Conservation (phyloP, 1,284 basidiomycete species). For the Melampsora americana region DNA sequence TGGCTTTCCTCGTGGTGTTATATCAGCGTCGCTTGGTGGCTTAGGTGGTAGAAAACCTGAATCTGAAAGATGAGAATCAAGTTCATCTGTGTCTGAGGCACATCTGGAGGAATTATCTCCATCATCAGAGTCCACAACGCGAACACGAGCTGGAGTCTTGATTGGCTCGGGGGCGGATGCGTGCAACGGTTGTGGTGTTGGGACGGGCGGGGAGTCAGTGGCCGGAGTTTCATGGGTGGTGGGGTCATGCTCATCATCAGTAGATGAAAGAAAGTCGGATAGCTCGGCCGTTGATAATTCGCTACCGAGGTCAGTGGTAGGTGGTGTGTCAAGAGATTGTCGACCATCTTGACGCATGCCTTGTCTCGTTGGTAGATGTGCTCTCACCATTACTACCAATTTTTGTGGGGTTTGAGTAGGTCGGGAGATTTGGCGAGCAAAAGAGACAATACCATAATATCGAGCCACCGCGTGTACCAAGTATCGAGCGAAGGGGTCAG, state of each 20-base stretch:
- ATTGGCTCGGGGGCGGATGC: not conserved
- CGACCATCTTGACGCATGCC: conserved; percentile 13
- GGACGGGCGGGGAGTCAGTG: not conserved
- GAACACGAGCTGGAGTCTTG: not conserved
- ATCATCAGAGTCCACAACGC: not conserved
- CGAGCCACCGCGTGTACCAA: conserved; percentile 46
- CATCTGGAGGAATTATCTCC: not conserved
- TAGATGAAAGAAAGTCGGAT: not conserved
- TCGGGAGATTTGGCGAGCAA: conserved; percentile 22
- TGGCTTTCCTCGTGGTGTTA: not conserved
- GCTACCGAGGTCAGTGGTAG: conserved; percentile 32
- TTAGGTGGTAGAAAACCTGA: not conserved
- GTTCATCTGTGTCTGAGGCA: not conserved
- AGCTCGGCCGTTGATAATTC: conserved; percentile 19
- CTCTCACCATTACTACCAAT: conserved; percentile 30
- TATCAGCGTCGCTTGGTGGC: not conserved
- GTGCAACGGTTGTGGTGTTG: not conserved
- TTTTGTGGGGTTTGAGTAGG: not conserved
- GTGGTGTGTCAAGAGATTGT: conserved; percentile 32
- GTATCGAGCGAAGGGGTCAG: conserved; percentile 45
- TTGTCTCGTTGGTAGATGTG: conserved; percentile 23
- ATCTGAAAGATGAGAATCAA: not conserved
- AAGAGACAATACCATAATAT: conserved; percentile 47
- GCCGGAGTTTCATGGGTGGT: too few species aligned
- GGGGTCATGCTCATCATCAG: conserved; percentile 17